Conservation (phyloP, 495 filamentous ascomycete species). For the Daldinia childiae region DNA sequence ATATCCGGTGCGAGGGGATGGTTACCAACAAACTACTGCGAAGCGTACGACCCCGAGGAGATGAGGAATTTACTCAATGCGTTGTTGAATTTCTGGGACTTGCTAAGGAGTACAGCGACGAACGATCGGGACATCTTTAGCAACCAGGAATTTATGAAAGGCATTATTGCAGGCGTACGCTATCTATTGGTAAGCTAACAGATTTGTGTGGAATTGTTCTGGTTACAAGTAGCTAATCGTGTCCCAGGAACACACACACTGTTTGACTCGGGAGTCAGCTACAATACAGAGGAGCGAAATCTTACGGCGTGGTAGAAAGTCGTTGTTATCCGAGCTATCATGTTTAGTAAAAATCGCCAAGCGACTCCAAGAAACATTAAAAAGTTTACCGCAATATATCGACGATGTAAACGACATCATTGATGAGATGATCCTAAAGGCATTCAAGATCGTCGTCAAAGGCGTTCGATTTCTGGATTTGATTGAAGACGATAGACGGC, state of each 20-base stretch:
- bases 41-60: slow-evolving; percentile 86
- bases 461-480: slow-evolving; percentile 93
- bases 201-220: neutral
- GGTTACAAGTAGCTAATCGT: slow-evolving; percentile 19
- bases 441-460: slow-evolving; percentile 92
- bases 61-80: slow-evolving; percentile 88
- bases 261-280: slow-evolving; percentile 81
- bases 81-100: slow-evolving; percentile 90
- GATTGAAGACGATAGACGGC: slow-evolving; percentile 73
- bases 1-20: slow-evolving; percentile 89
- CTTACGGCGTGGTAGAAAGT: slow-evolving; percentile 84
- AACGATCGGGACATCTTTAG: slow-evolving; percentile 75
- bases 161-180: slow-evolving; percentile 91
- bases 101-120: slow-evolving; percentile 73
- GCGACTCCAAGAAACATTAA: slow-evolving; percentile 72
- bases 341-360: slow-evolving; percentile 88
- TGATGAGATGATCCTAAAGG: slow-evolving; percentile 92
- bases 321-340: slow-evolving; percentile 86
- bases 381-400: slow-evolving; percentile 53
- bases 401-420: slow-evolving; percentile 77
- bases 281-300: slow-evolving; percentile 77
- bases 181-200: slow-evolving; percentile 77
- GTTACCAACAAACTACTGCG: slow-evolving; percentile 98
- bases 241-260: slow-evolving; percentile 82
- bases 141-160: slow-evolving; percentile 89